These are phyloP conservation scores for Fistulinella staudtii DNA, from an alignment of 1,284 basidiomycete species.

Conservation along the genomic window DNA sequence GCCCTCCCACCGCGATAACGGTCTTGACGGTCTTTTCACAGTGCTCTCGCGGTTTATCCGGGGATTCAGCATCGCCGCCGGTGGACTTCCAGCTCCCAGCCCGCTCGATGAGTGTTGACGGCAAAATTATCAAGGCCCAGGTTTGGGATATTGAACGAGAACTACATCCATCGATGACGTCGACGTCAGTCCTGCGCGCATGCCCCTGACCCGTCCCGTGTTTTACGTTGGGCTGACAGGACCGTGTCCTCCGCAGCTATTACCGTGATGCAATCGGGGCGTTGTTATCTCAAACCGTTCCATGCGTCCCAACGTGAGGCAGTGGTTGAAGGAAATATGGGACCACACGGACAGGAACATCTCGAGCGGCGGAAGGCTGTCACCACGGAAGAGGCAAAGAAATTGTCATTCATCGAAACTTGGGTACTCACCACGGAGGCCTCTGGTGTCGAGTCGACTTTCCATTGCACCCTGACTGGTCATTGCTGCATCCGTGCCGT, in stretches of 20 bases:
- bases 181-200: conserved; percentile 66
- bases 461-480: conserved; percentile 97
- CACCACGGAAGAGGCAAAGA: conserved; percentile 91
- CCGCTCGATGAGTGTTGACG: conserved; percentile 90
- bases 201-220: conserved; percentile 1
- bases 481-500: conserved; percentile 3
- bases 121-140: conserved; percentile 98
- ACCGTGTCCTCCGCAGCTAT: conserved; percentile 56
- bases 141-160: conserved; percentile 99
- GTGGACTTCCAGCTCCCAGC: conserved; percentile 99
- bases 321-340: conserved; percentile 98
- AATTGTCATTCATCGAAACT: conserved; percentile 96
- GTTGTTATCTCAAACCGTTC: conserved; percentile 91
- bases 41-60: conserved; percentile 95
- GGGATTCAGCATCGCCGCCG: conserved; percentile 98
- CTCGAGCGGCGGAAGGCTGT: conserved; percentile 96
- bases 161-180: conserved; percentile 98
- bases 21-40: conserved; percentile 26
- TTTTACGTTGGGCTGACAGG: conserved; percentile 3
- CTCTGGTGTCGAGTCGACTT: conserved; percentile 95
- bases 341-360: conserved; percentile 96
- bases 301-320: conserved; percentile 92
- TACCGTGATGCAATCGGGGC: conserved; percentile 97
- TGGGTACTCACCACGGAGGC: conserved; percentile 99
- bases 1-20: neutral